Base-by-base conservation (phyloP, 73 alveolate species). In the Loxodes magnus region DNA sequence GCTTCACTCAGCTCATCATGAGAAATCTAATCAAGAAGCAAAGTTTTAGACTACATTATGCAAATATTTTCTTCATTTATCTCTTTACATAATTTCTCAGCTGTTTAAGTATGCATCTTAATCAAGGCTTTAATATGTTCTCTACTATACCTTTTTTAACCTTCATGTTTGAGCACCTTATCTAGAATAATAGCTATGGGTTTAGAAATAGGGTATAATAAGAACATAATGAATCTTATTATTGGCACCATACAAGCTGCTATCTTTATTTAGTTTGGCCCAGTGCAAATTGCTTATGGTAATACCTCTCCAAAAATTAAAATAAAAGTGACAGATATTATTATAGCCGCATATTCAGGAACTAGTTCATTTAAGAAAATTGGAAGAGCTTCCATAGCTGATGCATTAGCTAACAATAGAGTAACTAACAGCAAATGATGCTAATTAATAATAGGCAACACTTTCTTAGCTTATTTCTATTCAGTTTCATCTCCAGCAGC, bases 211-310 rank as follows among this genome's bases (percentile, higher is more conserved):
- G 82, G 56, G 14, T 72, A 70, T 12, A 51, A 36, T 0, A 60
- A 4, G 9, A 72, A 12, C 91, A 71, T 70, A 12, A 71, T 24
- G 17, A 79, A 53, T 44, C 59, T 74, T 23, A 85, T 78, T 28
- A 76, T 48, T 15, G 97, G 94, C 10, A 93, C 94, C 31, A 82
- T 54, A 26, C 49, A 43, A 24, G 90, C 64, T n/a, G 95, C 97
- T 17, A 87, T 87, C 49, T 63, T 67, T 64, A 87, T 66, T 76
- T 87, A 84, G 23, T 44, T 49, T 6, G 95, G 97, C 30, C 96
- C 98, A 15, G 94, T 88, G 56, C 98, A 88, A n/a, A 84, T 69
- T 23, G 97, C 97, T 36, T 88, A 90, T 12, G 97, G 97, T 19
- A 88, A 70, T 33, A 88, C 83, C 64, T 88, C 97, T 16, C 97